Evolutionary conservation across 768 basidiomycete species (phyloP).

Genomic region (Auricularia auricula-judae): DNA sequence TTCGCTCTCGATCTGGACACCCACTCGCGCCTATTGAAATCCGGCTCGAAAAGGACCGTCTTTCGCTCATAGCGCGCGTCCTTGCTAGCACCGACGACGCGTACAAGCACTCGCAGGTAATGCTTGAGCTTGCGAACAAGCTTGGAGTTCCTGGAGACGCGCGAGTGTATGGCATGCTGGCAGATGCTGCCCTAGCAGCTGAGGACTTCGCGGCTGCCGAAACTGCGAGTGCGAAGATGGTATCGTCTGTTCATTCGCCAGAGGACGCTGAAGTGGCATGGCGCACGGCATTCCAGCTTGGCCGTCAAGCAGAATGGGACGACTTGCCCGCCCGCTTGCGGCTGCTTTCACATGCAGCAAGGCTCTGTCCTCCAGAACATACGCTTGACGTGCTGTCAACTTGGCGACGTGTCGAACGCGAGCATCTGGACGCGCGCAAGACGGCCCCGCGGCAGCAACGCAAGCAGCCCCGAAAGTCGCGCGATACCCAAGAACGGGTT

Average conservation of each 20-base stretch:
- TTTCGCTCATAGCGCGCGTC: constrained; percentile 78
- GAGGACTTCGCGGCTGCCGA: constrained; percentile 72
- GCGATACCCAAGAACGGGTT: constrained; percentile 20
- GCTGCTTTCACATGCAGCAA: constrained; percentile 70
- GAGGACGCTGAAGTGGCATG: constrained; percentile 75
- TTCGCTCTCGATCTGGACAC: constrained; percentile 61
- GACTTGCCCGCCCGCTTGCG: constrained; percentile 56
- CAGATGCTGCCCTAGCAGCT: constrained; percentile 71
- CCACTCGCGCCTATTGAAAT: constrained; percentile 88
- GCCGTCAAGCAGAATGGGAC: constrained; percentile 65
- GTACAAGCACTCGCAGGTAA: constrained; percentile 84
- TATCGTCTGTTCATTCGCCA: constrained; percentile 35
- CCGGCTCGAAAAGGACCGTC: constrained; percentile 78
- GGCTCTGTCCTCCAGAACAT: constrained; percentile 75
- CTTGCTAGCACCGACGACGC: constrained; percentile 77
- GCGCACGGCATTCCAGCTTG: constrained; percentile 83
- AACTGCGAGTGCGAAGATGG: constrained; percentile 62
- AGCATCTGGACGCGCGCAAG: constrained; percentile 41
- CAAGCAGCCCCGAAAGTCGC: constrained; percentile 1
- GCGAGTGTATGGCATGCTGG: constrained; percentile 81
- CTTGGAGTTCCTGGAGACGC: constrained; percentile 76
- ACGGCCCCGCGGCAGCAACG: constrained; percentile 1
- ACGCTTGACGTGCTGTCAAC: constrained; percentile 64
- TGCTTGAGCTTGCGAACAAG: constrained; percentile 82
- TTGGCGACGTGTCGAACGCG: constrained; percentile 68